A percentile compares a stretch with the other conserved stretches of the same genome.
Evolutionary conservation across 176 grass and related monocot genomes (phyloP).

Genomic region (Coix lacrymajobi): DNA sequence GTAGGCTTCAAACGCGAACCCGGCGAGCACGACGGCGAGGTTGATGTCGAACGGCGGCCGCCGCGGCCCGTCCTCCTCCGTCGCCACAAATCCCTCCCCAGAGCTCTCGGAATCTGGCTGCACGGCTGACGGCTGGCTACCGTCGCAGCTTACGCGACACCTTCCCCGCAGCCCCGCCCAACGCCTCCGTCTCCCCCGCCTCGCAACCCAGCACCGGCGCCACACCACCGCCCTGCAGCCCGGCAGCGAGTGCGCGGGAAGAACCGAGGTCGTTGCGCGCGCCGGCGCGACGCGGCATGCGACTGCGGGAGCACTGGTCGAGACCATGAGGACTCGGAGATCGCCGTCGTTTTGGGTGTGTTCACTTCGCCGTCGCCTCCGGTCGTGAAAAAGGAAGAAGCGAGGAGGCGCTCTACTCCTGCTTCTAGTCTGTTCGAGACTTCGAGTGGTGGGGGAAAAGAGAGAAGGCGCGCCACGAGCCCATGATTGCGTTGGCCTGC

Average conservation of each 20-base stretch:
- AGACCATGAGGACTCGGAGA: slow-evolving; percentile 5
- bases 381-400: neutral
- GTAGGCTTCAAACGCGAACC: slow-evolving; percentile 91
- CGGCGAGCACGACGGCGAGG: slow-evolving; percentile 77
- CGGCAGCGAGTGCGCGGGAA: neutral
- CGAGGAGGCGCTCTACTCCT: neutral
- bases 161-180: slow-evolving; percentile 25
- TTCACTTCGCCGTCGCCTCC: neutral
- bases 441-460: slow-evolving; percentile 15
- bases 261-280: neutral
- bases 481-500: neutral
- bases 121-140: slow-evolving; percentile 16
- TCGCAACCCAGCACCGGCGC: slow-evolving; percentile 33
- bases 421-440: neutral
- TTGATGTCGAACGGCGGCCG: slow-evolving; percentile 77
- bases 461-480: slow-evolving; percentile 26
- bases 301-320: slow-evolving; percentile 9
- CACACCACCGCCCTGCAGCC: neutral
- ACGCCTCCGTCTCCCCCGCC: slow-evolving; percentile 25
- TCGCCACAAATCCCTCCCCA: neutral
- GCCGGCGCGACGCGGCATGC: slow-evolving; percentile 13
- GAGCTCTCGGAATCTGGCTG: slow-evolving; percentile 8
- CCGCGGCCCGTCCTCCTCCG: slow-evolving; percentile 25
- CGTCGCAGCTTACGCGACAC: neutral
- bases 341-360: neutral